A percentile compares a stretch with the other conserved stretches of the same genome.
phyloP scores from a whole-genome alignment of 805 yeast species.

The Grigorovia transvaalensis region DNA sequence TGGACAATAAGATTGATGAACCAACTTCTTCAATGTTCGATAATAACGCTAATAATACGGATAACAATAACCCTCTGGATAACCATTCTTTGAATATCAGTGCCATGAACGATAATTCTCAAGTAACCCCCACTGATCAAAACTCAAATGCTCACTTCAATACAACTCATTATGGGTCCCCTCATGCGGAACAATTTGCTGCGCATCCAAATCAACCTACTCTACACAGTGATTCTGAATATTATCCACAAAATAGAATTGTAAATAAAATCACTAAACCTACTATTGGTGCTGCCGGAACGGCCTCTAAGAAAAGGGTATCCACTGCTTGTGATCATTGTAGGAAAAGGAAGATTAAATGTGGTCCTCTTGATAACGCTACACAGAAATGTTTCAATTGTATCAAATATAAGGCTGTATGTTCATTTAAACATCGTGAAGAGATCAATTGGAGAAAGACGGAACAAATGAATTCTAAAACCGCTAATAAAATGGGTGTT shows the following conservation, averaged over 20 bases:
- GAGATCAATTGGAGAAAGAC: background rate
- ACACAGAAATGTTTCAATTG: slow-evolving; percentile 23
- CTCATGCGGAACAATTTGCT: no score
- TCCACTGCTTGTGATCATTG: slow-evolving; percentile 27
- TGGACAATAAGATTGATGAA: no score
- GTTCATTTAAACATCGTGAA: slow-evolving; percentile 20
- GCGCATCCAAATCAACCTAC: no score
- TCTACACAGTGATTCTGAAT: background rate
- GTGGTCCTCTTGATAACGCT: slow-evolving; percentile 16
- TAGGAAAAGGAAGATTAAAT: slow-evolving; percentile 25
- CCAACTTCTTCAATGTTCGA: no score
- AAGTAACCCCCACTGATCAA: no score
- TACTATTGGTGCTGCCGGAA: background rate
- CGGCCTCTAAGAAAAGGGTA: slow-evolving; percentile 17
- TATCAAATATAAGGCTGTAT: slow-evolving; percentile 15
- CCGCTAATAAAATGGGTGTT: no score
- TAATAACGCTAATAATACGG: background rate
- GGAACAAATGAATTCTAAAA: background rate
- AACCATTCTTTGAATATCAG: no score
- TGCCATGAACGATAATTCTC: no score
- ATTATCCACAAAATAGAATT: background rate
- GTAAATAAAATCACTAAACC: background rate
- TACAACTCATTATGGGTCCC: no score
- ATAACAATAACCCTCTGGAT: background rate
- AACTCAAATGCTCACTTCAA: no score